Base-by-base conservation (phyloP, 1,139 yeast species). In the Zygoascus meyerae region DNA sequence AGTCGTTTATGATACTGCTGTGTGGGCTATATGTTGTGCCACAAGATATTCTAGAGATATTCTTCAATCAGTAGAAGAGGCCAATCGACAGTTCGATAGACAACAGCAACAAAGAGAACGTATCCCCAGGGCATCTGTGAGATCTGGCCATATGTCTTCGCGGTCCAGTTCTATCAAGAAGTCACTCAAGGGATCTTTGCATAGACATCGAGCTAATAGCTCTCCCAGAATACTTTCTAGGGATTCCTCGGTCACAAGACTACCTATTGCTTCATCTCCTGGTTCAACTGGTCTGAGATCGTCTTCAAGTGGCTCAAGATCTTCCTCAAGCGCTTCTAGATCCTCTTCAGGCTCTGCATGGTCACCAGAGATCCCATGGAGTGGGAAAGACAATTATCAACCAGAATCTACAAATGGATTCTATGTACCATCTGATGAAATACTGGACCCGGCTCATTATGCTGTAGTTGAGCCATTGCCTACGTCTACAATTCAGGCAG, bases 11-110 rank as follows among this genome's bases (percentile, higher is more conserved):
- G 40, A 42, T 10, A 31, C 39, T 2, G 34, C 36, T 8, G 34
- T 35, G 26, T 17, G 39, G 41, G 16, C 31, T 34, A 5, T 42
- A n/a, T 42, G 45, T 31, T 42, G 45, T 40, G 29, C 36, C 15
- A 30, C 41, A 18, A 26, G 36, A 10, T 40, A 42, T 14, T 34
- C 30, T n/a, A 33, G 17, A 18, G 15, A 14, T 14, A 14, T 42
- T 14, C 30, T 29, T 15, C 40, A 11, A 15, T 18, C 45, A 1
- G 26, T 34, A 7, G 40, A 30, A 15, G 41, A 42, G 18, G 29
- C 45, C 10, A 42, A 32, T 21, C 29, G 36, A 5, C 45, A 42
- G 34, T 29, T 28, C 16, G 35, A 26, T 12, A 31, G 30, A 34
- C 29, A 39, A 29, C 21, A 41, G 14, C 36, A 16, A 5, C 34